Base-by-base conservation (phyloP, 148 eudicot species). In the Tetragonia tetragonoides region DNA sequence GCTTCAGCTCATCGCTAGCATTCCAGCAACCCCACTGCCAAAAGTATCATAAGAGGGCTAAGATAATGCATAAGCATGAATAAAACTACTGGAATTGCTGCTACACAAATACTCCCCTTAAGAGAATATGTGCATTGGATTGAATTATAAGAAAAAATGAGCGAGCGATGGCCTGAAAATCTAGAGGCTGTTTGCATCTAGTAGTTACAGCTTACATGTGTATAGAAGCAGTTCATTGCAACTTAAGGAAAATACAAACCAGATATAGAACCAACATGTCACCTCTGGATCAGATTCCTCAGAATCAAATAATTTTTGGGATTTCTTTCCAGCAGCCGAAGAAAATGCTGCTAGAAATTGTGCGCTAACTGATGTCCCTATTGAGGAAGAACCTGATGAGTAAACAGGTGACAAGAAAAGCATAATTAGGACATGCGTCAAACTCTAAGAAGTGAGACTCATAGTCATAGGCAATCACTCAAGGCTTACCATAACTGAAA, bases 281-380 rank as follows among this genome's bases (percentile, higher is more conserved):
- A 94, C 98, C 84, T 94, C 92, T 62, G 98, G 98, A 80, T 94
- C 97, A 24, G 98, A 94, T 82, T 94, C 97, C 73, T 94, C 87
- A 24, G 98, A 94, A 75, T 92, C 98, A 62, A 81, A 80, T 66
- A 74, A 75, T 71, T 84, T 83, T 49, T 78, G 76, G 21, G 92
- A 85, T 83, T 77, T 84, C 84, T 92, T 94, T 60, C 98, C 97
- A 83, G 89, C 86, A 64, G 95, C 95, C 73, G 98, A 91, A 59
- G 97, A 88, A 86, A 94, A 94, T 69, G 93, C 90, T 85, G 98
- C 93, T 67, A 92, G 61, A 82, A 94, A 94, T 37, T 83, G 88
- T 80, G 98, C 88, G 77, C 84, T 85, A 73, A 90, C 87, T 60
- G 95, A 86, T 28, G 84, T 79, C 37, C 98, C 98, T 81, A 92